Conservation (phyloP, 805 yeast species). For the Diddensiella caesifluorescens region DNA sequence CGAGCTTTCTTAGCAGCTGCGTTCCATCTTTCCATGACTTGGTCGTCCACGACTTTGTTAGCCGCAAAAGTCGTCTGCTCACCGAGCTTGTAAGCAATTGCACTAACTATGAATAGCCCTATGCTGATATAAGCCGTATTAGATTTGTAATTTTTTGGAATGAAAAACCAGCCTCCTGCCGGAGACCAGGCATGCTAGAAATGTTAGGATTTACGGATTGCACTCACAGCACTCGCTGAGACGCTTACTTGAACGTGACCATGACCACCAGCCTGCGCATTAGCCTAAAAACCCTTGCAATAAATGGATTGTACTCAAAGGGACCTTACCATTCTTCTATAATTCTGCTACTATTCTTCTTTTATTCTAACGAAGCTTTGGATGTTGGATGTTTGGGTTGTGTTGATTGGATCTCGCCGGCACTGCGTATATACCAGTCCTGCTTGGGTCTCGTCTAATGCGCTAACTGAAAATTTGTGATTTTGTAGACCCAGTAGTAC, state of each 20-base stretch:
- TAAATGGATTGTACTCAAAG: no score
- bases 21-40: conserved; percentile 43
- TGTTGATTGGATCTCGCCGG: no score
- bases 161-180: conserved; percentile 53
- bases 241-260: conserved; percentile 1
- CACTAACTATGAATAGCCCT: conserved; percentile 35
- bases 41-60: conserved; percentile 35
- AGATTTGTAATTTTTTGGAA: conserved; percentile 45
- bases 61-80: conserved; percentile 36
- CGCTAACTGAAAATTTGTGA: no score
- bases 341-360: no score
- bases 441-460: no score
- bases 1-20: conserved; percentile 40
- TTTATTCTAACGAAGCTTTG: no score
- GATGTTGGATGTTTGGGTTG: no score
- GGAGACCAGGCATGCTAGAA: conserved; percentile 36
- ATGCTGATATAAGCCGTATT: conserved; percentile 41
- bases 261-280: conserved; percentile 3
- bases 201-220: not conserved
- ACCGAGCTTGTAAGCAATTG: conserved; percentile 36
- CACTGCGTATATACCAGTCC: no score
- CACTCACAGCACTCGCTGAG: not conserved
- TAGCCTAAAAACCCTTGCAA: no score
- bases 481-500: no score
- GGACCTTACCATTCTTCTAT: no score